phyloP scores from a whole-genome alignment of 495 filamentous ascomycete genomes.

The Aspergillus incahuasiensis region DNA sequence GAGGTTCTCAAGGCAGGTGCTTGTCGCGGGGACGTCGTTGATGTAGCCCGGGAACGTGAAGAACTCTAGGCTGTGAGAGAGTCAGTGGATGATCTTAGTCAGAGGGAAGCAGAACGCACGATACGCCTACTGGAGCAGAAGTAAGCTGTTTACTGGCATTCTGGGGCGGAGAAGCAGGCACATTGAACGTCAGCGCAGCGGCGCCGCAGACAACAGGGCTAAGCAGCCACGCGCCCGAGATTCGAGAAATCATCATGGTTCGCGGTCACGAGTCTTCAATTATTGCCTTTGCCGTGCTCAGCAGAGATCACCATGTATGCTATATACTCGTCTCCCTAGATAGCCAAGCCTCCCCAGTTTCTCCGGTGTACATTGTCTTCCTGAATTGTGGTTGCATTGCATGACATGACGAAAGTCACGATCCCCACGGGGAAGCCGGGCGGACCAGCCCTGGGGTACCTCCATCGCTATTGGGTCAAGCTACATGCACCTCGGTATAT shows the following conservation, averaged over 20 bases:
- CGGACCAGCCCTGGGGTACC: not conserved
- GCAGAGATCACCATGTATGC: too few species aligned
- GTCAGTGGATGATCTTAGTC: not conserved
- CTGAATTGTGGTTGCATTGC: too few species aligned
- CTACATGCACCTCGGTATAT: not conserved
- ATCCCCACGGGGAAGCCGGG: not conserved
- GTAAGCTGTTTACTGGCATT: slow-evolving; percentile 7
- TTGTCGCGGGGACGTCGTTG: slow-evolving; percentile 49
- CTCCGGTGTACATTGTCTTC: too few species aligned
- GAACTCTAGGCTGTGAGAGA: slow-evolving; percentile 45
- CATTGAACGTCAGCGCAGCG: slow-evolving; percentile 1
- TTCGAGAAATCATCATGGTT: not conserved
- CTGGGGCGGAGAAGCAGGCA: slow-evolving; percentile 6
- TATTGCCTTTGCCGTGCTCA: too few species aligned
- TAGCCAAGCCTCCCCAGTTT: too few species aligned
- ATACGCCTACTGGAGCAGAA: slow-evolving; percentile 48
- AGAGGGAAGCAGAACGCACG: slow-evolving; percentile 28
- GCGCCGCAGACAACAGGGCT: not conserved
- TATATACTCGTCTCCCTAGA: too few species aligned
- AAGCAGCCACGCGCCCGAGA: not conserved
- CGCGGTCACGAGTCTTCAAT: not conserved
- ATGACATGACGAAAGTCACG: not conserved
- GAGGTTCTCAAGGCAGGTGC: slow-evolving; percentile 51
- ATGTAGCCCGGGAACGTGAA: slow-evolving; percentile 58
- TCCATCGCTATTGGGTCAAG: not conserved